Evolutionary conservation across 1,284 basidiomycete species (phyloP).

Genomic region (Cryptococcus sp.): DNA sequence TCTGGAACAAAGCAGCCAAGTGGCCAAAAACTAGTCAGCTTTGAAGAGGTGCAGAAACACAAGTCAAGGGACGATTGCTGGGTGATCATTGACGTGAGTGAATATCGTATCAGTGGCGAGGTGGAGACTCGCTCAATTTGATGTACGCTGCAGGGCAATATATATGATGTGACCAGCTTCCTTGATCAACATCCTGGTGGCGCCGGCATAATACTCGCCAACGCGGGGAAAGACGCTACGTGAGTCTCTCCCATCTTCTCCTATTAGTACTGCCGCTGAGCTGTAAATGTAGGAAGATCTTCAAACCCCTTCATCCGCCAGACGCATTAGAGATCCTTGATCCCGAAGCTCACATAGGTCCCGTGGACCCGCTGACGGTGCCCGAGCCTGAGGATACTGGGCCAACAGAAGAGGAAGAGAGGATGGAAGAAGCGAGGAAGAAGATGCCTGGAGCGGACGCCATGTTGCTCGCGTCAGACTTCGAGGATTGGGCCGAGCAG

Average conservation of each 20-base stretch:
- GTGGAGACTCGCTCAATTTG: too few species aligned
- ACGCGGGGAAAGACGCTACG: slow-evolving; percentile 63
- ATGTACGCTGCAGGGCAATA: slow-evolving; percentile 35
- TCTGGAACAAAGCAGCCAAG: slow-evolving; percentile 33
- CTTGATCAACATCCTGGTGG: slow-evolving; percentile 64
- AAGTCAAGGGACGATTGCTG: slow-evolving; percentile 64
- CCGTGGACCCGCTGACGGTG: slow-evolving; percentile 62
- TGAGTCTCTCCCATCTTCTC: slow-evolving; percentile 32
- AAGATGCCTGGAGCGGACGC: slow-evolving; percentile 64
- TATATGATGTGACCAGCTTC: slow-evolving; percentile 72
- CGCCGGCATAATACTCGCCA: slow-evolving; percentile 57
- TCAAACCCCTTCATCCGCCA: slow-evolving; percentile 56
- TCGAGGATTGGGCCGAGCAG: slow-evolving; percentile 57
- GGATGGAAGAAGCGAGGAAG: slow-evolving; percentile 65
- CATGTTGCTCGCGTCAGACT: slow-evolving; percentile 72
- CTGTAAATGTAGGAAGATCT: slow-evolving; percentile 42
- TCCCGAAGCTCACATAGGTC: slow-evolving; percentile 68
- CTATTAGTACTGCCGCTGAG: background rate
- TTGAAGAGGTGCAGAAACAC: slow-evolving; percentile 61
- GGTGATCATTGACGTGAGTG: slow-evolving; percentile 70
- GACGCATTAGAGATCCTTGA: slow-evolving; percentile 52
- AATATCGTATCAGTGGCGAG: background rate
- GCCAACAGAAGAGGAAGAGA: slow-evolving; percentile 69
- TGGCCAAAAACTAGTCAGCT: slow-evolving; percentile 52
- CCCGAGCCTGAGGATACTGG: slow-evolving; percentile 54